phyloP scores from a whole-genome alignment of 83 land plant species.

The Larix sibirica region DNA sequence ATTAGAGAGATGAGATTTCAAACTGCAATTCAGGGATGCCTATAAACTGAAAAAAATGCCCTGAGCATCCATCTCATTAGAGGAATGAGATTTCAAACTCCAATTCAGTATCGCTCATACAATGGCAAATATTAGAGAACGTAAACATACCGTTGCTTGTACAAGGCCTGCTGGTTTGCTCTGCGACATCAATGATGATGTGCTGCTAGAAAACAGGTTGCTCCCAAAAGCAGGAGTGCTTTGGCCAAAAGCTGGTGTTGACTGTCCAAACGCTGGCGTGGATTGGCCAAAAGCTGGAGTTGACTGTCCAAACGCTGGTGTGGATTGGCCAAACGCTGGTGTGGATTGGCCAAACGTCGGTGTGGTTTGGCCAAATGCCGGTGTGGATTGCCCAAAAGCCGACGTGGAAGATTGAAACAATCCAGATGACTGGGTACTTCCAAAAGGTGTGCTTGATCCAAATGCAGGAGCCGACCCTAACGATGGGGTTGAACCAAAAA shows the following conservation, averaged over 20 bases:
- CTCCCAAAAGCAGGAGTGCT: constrained; percentile 59
- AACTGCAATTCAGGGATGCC: neutral
- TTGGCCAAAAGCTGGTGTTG: constrained; percentile 28
- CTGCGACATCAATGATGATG: constrained; percentile 22
- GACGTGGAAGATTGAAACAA: constrained; percentile 50
- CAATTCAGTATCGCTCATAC: neutral
- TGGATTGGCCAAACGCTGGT: constrained; percentile 33
- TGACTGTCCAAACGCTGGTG: constrained; percentile 30
- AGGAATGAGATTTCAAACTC: neutral
- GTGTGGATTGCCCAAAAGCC: constrained; percentile 52
- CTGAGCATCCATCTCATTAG: neutral
- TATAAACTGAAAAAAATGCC: neutral
- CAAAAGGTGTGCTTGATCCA: constrained; percentile 45
- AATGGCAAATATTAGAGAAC: neutral
- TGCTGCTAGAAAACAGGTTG: constrained; percentile 45
- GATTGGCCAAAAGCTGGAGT: constrained; percentile 34
- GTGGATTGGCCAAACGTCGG: constrained; percentile 69
- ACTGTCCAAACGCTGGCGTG: constrained; percentile 27
- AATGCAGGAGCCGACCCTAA: constrained; percentile 36
- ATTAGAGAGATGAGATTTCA: neutral
- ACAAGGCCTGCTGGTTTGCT: constrained; percentile 31
- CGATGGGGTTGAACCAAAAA: constrained; percentile 35
- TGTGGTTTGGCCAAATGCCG: constrained; percentile 43
- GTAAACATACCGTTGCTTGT: constrained; percentile 40
- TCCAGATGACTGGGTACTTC: constrained; percentile 51